Conservation (phyloP, 192 early-diverging fungal genomes). For the Coemansia interrupta region DNA sequence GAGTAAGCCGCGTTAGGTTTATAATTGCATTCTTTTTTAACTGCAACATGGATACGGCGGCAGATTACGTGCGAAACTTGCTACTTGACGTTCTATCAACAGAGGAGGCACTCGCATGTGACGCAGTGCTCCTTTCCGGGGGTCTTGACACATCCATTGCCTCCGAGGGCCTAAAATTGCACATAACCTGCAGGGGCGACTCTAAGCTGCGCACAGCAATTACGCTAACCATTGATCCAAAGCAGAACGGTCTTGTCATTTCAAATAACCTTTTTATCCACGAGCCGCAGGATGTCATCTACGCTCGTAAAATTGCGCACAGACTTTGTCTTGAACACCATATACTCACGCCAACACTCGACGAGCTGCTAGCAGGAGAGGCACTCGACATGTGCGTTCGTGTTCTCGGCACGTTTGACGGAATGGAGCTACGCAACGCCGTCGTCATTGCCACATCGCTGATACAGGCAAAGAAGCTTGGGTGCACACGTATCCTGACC, state of each 20-base stretch:
- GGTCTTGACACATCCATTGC: constrained; percentile 73
- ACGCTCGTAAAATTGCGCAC: constrained; percentile 53
- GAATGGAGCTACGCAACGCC: constrained; percentile 68
- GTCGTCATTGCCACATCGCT: constrained; percentile 59
- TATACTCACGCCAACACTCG: constrained; percentile 48
- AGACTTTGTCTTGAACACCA: constrained; percentile 48
- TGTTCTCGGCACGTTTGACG: constrained; percentile 62
- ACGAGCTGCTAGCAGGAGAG: constrained; percentile 34
- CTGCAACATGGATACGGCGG: not conserved
- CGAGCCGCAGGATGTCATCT: constrained; percentile 54
- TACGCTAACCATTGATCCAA: constrained; percentile 49
- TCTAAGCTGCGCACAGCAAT: constrained; percentile 48
- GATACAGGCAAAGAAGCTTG: constrained; percentile 41
- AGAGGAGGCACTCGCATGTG: constrained; percentile 17
- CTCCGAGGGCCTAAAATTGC: constrained; percentile 42
- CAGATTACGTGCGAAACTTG: not conserved
- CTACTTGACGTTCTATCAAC: constrained; percentile 8
- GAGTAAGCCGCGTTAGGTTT: not conserved
- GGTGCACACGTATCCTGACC: constrained; percentile 53
- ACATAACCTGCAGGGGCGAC: constrained; percentile 12
- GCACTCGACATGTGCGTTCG: constrained; percentile 55
- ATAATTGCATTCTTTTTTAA: not conserved
- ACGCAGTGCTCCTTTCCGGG: constrained; percentile 52
- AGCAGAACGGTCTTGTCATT: constrained; percentile 6
- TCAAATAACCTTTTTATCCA: constrained; percentile 26